Conservation (phyloP, 768 basidiomycete genomes). For the Crassisporium funariophilum region DNA sequence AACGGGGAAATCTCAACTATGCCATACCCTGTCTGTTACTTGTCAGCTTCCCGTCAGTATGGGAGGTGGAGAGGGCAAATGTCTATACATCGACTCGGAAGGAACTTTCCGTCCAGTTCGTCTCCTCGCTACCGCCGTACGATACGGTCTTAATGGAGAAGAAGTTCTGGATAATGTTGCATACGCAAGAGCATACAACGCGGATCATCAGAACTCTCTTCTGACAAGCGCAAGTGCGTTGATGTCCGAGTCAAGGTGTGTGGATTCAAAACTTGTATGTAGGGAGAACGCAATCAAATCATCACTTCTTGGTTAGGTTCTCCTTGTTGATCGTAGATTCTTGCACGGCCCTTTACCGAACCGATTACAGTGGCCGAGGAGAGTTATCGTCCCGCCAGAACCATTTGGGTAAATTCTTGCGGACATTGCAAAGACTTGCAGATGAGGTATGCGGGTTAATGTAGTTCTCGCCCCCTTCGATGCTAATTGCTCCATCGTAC, state of each 20-base stretch:
- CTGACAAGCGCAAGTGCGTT: constrained; percentile 93
- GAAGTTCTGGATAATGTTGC: constrained; percentile 98
- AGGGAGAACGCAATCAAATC: background rate
- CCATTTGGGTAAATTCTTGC: constrained; percentile 93
- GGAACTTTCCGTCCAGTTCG: constrained; percentile 98
- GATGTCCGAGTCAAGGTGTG: constrained; percentile 97
- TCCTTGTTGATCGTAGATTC: constrained; percentile 96
- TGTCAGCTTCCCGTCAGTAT: constrained; percentile 96
- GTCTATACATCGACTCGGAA: constrained; percentile 98
- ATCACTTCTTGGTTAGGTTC: constrained; percentile 59
- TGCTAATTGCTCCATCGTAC: constrained; percentile 12
- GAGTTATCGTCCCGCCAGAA: constrained; percentile 94
- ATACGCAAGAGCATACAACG: constrained; percentile 97
- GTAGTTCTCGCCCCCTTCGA: constrained; percentile 11
- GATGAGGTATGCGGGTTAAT: constrained; percentile 71
- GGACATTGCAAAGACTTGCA: constrained; percentile 89
- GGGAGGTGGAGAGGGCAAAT: constrained; percentile 99
- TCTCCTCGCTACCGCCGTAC: constrained; percentile 90
- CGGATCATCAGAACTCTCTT: constrained; percentile 92
- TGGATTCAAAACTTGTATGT: background rate
- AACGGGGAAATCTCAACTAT: constrained; percentile 97
- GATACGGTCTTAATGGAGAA: constrained; percentile 96
- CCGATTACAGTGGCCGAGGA: constrained; percentile 93
- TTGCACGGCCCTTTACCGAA: constrained; percentile 92
- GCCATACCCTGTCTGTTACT: constrained; percentile 96